Base-by-base conservation (phyloP, 2,329 filamentous ascomycete species). In the Didymella keratinophila region DNA sequence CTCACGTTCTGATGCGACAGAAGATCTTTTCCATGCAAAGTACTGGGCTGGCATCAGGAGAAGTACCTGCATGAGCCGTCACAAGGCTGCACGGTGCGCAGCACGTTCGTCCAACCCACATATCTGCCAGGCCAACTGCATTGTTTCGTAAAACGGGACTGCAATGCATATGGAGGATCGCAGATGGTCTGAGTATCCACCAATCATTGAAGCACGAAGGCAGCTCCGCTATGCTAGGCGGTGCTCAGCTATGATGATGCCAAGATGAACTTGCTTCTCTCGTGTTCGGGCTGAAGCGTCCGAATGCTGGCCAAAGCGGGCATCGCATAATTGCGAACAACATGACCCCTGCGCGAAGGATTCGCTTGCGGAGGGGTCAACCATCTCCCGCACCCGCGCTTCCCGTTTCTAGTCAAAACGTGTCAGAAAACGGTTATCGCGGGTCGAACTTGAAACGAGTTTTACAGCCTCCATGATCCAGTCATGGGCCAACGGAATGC, bases 401-500 rank as follows among this genome's bases (percentile, higher is more conserved):
- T 42, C 46, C 46, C 47, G 32, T 23, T 30, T 41, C 18, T 28
- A 25, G 41, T 43, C 41, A 42, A n/a, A 36, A 42, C 10, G 11
- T 58, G 32, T 58, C 45, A 36, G 49, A 9, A 58, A 58, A 58
- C 50, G 56, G 44, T 45, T 53, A 42, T 50, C 39, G 23, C 39
- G 56, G 45, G 18, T 45, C 30, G 12, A 39, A 21, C 23, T 12
- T 28, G 30, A 49, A 50, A 46, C 32, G 20, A 18, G 18, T 11
- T n/a, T n/a, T 3, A 18, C 3, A 18, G 18, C 28, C 21, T 12
- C 7, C 45, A 23, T 21, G 48, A 49, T 45, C 46, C 39, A 53
- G 32, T 45, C 30, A 44, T 23, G 55, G 43, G 23, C 47, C 21
- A 53, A 36, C 44, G 16, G n/a, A 53, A 37, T 48, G 48, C 30